Percentiles rank a stretch among this genome's conserved stretches.
Conservation (phyloP, 2,329 filamentous ascomycete species). For the Talaromyces sp. region DNA sequence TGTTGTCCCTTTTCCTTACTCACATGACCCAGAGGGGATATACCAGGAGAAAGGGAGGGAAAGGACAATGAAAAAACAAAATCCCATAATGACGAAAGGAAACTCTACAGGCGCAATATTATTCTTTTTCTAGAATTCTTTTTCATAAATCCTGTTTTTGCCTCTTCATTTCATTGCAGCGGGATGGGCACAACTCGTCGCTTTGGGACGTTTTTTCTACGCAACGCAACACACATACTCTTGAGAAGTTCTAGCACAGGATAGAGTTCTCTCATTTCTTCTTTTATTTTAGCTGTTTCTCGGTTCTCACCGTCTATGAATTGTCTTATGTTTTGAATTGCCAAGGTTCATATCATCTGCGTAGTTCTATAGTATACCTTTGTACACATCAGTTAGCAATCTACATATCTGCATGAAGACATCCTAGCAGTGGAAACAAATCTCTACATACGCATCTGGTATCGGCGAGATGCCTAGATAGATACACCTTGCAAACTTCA, state of each 20-base stretch:
- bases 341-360: not conserved
- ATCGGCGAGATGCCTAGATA: not conserved
- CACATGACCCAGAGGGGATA: not conserved
- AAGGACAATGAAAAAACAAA: slow-evolving; percentile 10
- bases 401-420: not conserved
- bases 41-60: not conserved
- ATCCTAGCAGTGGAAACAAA: not conserved
- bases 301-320: not conserved
- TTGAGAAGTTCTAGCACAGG: slow-evolving; percentile 9
- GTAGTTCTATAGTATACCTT: no score
- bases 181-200: not conserved
- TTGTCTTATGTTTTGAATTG: not conserved
- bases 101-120: slow-evolving; percentile 18
- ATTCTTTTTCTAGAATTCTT: slow-evolving; percentile 17
- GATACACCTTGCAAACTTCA: not conserved
- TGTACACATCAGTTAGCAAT: not conserved
- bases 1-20: slow-evolving; percentile 8
- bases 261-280: slow-evolving; percentile 10
- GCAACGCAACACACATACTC: not conserved
- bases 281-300: not conserved
- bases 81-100: slow-evolving; percentile 18
- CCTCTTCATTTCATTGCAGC: slow-evolving; percentile 5
- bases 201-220: not conserved
- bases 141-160: slow-evolving; percentile 10
- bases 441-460: not conserved